phyloP scores from a whole-genome alignment of 2,329 filamentous ascomycete genomes.

The Herpotrichia juniperi region DNA sequence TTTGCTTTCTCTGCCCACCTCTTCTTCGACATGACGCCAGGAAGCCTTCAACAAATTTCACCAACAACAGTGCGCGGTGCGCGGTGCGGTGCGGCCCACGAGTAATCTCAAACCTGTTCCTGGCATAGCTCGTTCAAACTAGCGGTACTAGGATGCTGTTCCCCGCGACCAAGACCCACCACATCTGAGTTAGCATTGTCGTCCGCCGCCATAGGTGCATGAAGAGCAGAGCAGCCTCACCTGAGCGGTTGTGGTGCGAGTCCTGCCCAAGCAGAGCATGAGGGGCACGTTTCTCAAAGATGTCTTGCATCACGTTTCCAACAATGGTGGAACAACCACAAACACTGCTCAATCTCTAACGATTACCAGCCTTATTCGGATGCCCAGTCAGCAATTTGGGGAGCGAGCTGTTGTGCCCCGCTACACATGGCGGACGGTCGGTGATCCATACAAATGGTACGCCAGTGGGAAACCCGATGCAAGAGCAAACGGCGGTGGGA shows the following conservation, averaged over 20 bases:
- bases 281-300: constrained; percentile 1
- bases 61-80: too few relatives aligned
- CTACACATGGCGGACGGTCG: constrained; percentile 8
- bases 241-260: constrained; percentile 2
- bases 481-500: constrained; percentile 5
- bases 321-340: constrained; percentile 10
- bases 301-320: constrained; percentile 9
- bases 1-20: too few relatives aligned
- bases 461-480: constrained; percentile 16
- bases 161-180: constrained; percentile 40
- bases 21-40: constrained; percentile 26
- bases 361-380: constrained; percentile 1
- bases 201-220: constrained; percentile 14
- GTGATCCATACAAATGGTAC: constrained; percentile 17
- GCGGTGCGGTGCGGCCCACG: constrained; percentile 23
- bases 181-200: constrained; percentile 14
- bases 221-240: constrained; percentile 9
- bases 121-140: constrained; percentile 38
- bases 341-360: background rate
- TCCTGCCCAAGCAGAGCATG: constrained; percentile 3
- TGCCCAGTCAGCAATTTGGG: constrained; percentile 11
- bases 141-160: constrained; percentile 40
- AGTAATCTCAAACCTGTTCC: constrained; percentile 42
- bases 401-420: constrained; percentile 24
- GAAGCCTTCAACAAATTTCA: constrained; percentile 18